Evolutionary conservation across 2,329 filamentous ascomycete species (phyloP).

Genomic region (Diaporthe helianthi): DNA sequence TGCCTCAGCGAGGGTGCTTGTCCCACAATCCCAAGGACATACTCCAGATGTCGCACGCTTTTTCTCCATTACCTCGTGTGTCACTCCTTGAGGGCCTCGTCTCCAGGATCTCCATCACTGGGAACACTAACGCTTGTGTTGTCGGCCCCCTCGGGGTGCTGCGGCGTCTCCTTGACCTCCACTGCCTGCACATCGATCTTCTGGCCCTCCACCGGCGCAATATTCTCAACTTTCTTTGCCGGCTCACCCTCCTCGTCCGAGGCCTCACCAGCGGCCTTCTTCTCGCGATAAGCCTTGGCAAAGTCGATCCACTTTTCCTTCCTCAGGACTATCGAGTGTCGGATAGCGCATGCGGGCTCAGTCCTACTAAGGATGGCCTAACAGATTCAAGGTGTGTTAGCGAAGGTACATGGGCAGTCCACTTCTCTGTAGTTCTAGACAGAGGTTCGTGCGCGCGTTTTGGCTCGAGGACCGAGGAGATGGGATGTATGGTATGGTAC

Average conservation of each 20-base stretch:
- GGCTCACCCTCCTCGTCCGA: neutral
- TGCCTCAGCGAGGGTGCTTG: no score
- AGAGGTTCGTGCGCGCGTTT: neutral
- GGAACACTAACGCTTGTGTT: no score
- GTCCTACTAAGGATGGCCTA: neutral
- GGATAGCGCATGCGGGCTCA: conserved; percentile 16
- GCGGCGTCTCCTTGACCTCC: neutral
- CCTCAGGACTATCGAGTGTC: neutral
- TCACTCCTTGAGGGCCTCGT: no score
- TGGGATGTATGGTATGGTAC: neutral
- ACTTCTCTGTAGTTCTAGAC: no score
- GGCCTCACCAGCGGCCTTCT: neutral
- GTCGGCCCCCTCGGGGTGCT: neutral
- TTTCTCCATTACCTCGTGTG: no score
- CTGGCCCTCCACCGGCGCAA: no score
- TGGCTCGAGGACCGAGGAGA: no score
- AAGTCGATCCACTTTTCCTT: neutral
- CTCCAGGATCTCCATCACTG: no score
- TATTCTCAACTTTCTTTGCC: neutral
- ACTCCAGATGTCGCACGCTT: no score
- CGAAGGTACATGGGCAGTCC: no score
- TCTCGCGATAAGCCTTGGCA: neutral
- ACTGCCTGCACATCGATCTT: neutral
- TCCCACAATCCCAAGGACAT: no score
- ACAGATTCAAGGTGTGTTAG: neutral